phyloP scores from a whole-genome alignment of 1,139 yeast species.

The Candida sp. region DNA sequence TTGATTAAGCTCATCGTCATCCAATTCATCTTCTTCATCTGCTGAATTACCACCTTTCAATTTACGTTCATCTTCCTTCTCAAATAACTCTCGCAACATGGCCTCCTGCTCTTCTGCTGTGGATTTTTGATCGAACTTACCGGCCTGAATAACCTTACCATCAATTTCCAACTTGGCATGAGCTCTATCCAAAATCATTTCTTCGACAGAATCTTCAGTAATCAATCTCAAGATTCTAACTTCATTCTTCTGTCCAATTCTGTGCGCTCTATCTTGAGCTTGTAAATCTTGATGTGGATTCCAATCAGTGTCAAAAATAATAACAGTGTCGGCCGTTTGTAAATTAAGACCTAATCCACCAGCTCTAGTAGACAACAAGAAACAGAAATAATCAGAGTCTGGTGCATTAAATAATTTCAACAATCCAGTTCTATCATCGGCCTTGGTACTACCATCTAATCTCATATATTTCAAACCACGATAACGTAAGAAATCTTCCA shows the following conservation, averaged over 20 bases:
- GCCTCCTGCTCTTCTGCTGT: slow-evolving; percentile 85
- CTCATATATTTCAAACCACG: slow-evolving; percentile 68
- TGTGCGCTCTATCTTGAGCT: slow-evolving; percentile 88
- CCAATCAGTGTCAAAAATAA: slow-evolving; percentile 88
- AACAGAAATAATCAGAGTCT: slow-evolving; percentile 70
- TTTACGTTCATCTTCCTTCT: slow-evolving; percentile 64
- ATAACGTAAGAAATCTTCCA: slow-evolving; percentile 77
- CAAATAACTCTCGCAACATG: slow-evolving; percentile 62
- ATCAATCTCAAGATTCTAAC: slow-evolving; percentile 77
- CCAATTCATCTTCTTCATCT: slow-evolving; percentile 47
- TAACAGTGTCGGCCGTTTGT: slow-evolving; percentile 87
- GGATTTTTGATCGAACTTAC: slow-evolving; percentile 80
- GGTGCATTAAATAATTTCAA: slow-evolving; percentile 72
- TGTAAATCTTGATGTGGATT: slow-evolving; percentile 92
- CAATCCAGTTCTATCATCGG: slow-evolving; percentile 74
- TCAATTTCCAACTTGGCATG: slow-evolving; percentile 81
- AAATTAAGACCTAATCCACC: slow-evolving; percentile 86
- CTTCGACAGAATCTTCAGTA: slow-evolving; percentile 82
- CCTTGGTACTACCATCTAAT: slow-evolving; percentile 79
- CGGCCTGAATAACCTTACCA: slow-evolving; percentile 87
- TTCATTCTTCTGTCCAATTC: slow-evolving; percentile 87
- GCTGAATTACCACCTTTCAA: slow-evolving; percentile 35
- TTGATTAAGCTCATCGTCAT: slow-evolving; percentile 71
- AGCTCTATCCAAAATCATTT: slow-evolving; percentile 77
- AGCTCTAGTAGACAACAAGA: slow-evolving; percentile 80